These are phyloP conservation scores for Penstemon newberryi DNA, from an alignment of 257 asterid species.

Conservation along the genomic window DNA sequence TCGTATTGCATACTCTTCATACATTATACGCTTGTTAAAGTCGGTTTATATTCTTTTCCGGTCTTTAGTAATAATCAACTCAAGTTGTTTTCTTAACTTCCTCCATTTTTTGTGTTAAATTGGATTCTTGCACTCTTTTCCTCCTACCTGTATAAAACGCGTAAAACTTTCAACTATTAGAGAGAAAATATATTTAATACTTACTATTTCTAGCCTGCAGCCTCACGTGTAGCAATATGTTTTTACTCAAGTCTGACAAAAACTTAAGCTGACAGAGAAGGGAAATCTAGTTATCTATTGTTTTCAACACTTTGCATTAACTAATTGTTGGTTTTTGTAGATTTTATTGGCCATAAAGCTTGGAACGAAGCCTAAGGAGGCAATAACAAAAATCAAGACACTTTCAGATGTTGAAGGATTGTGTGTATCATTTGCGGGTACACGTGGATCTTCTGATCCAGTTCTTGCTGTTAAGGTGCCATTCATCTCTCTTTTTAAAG, in stretches of 20 bases:
- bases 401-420: slow-evolving; percentile 92
- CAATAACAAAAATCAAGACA: slow-evolving; percentile 63
- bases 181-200: no score
- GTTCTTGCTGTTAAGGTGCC: slow-evolving; percentile 78
- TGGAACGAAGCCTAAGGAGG: slow-evolving; percentile 78
- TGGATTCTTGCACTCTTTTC: neutral
- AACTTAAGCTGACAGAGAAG: no score
- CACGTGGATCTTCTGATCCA: slow-evolving; percentile 76
- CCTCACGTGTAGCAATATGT: no score
- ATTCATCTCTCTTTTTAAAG: neutral
- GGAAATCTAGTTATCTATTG: no score
- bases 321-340: slow-evolving; percentile 42
- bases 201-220: no score
- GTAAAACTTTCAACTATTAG: no score
- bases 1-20: no score
- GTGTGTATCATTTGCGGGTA: slow-evolving; percentile 71
- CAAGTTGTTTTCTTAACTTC: neutral
- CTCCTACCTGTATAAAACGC: neutral
- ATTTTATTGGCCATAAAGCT: slow-evolving; percentile 78
- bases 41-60: neutral
- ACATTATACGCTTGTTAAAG: neutral
- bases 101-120: no score
- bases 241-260: no score
- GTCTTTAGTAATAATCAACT: neutral
- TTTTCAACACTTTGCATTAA: neutral